phyloP scores from a whole-genome alignment of 805 yeast species.

The Starmerella scarabaei region DNA sequence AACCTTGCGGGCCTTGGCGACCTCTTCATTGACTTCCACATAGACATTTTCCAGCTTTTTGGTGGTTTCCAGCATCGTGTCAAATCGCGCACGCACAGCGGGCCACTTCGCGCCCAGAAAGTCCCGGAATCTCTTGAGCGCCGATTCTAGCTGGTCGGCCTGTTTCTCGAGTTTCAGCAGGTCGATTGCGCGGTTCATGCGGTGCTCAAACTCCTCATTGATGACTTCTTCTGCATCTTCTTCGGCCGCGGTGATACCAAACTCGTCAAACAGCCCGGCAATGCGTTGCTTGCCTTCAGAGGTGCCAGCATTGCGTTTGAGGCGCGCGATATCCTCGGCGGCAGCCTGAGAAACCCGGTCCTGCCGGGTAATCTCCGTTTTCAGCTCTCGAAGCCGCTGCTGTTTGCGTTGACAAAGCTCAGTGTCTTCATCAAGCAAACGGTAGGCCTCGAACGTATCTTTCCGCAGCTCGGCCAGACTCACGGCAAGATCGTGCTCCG shows the following conservation, averaged over 20 bases:
- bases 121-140: conserved; percentile 18
- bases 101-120: conserved; percentile 22
- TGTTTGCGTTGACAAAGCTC: not conserved
- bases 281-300: not conserved
- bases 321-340: not conserved
- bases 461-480: conserved; percentile 2
- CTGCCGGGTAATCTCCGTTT: not conserved
- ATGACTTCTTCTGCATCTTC: conserved; percentile 2
- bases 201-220: conserved; percentile 1
- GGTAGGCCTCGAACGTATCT: conserved; percentile 3
- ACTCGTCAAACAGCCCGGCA: not conserved
- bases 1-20: not conserved
- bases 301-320: not conserved
- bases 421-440: conserved; percentile 1
- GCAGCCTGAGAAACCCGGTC: not conserved
- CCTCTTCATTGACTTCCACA: conserved; percentile 13
- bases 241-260: conserved; percentile 1
- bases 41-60: conserved; percentile 12
- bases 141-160: not conserved
- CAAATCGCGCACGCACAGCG: conserved; percentile 18
- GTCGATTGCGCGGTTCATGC: not conserved
- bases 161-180: not conserved
- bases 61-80: conserved; percentile 15
- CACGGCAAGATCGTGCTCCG: not conserved
- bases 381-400: not conserved